These are phyloP conservation scores for Capronia coronata DNA, from an alignment of 2,329 filamentous ascomycete genomes.

Conservation along the genomic window DNA sequence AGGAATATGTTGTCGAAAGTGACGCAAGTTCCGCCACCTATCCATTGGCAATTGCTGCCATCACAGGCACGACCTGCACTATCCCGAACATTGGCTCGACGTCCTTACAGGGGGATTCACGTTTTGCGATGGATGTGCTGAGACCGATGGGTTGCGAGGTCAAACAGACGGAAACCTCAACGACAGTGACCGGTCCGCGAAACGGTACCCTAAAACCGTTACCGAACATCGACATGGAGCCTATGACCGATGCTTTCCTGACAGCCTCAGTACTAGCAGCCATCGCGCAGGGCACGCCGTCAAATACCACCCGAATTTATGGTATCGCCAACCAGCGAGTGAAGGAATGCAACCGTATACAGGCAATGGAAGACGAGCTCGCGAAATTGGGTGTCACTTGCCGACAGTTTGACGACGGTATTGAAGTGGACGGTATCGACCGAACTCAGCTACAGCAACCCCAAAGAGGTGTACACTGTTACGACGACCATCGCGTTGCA, in stretches of 20 bases:
- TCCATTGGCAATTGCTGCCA: constrained; percentile 85
- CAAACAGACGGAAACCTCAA: constrained; percentile 74
- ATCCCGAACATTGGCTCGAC: constrained; percentile 91
- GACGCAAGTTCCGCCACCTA: constrained; percentile 98
- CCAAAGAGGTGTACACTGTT: constrained; percentile 71
- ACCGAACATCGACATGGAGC: constrained; percentile 89
- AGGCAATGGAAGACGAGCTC: constrained; percentile 89
- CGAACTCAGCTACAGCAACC: constrained; percentile 51
- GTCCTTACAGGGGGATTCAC: constrained; percentile 89
- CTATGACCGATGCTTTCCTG: constrained; percentile 97
- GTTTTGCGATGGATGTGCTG: constrained; percentile 85
- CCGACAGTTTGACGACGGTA: constrained; percentile 87
- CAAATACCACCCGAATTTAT: constrained; percentile 69
- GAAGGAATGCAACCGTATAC: constrained; percentile 95
- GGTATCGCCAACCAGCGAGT: constrained; percentile 97
- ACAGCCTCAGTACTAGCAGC: constrained; percentile 90
- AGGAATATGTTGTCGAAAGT: constrained; percentile 85
- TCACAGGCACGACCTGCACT: constrained; percentile 91
- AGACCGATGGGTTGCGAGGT: constrained; percentile 90
- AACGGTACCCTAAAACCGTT: constrained; percentile 67
- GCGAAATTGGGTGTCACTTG: constrained; percentile 87
- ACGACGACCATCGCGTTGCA: constrained; percentile 94
- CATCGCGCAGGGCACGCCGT: constrained; percentile 63
- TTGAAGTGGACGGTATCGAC: constrained; percentile 56
- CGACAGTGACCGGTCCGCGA: constrained; percentile 84